Conservation (phyloP, 208 protist genomes). For the Trypanosoma rangeli region DNA sequence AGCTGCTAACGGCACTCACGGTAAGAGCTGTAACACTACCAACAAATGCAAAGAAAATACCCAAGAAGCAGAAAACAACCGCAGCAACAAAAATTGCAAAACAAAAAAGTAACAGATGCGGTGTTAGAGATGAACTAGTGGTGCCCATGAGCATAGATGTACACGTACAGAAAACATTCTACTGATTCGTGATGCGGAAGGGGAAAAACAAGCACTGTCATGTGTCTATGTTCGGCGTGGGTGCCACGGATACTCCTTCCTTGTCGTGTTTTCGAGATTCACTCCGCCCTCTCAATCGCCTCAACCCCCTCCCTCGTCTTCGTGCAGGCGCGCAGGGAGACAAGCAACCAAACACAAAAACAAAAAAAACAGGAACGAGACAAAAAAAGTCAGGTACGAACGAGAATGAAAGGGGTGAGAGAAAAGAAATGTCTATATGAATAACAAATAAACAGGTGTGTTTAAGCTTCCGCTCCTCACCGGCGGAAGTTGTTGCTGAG, state of each 20-base stretch:
- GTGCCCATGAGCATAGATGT: neutral
- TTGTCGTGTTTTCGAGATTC: neutral
- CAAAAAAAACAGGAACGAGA: neutral
- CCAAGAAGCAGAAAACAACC: neutral
- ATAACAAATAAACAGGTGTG: constrained; percentile 8
- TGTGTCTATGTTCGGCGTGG: neutral
- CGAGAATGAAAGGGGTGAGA: neutral
- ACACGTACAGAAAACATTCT: neutral
- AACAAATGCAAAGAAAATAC: neutral
- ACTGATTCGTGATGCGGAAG: neutral
- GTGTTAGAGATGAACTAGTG: neutral
- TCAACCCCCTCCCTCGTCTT: neutral
- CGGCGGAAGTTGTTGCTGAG: constrained; percentile 78
- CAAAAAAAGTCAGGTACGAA: neutral
- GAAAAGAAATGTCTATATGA: neutral
- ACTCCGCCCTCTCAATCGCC: neutral
- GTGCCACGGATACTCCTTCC: neutral
- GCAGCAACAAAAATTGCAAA: neutral
- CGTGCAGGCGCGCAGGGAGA: neutral
- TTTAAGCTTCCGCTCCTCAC: constrained; percentile 21
- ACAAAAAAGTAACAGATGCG: neutral
- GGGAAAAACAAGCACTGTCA: neutral
- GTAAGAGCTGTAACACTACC: neutral
- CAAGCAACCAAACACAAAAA: neutral
- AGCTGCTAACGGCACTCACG: too few species aligned